Percentiles rank a stretch among this genome's conserved stretches.
Conservation (phyloP, 2,329 filamentous ascomycete species). For the Colletotrichum acutatum region DNA sequence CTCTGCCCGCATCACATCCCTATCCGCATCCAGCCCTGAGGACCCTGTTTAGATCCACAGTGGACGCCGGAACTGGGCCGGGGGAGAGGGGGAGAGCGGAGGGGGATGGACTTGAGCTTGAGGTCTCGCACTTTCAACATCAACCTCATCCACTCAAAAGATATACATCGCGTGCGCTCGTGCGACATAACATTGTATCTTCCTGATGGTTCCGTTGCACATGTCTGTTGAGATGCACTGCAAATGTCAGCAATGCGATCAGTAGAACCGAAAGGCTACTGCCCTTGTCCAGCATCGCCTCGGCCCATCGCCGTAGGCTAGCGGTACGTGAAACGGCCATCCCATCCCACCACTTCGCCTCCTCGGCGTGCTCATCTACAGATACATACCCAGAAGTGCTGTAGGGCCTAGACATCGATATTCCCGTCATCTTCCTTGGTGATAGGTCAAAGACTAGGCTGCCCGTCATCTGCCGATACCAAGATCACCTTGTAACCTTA, state of each 20-base stretch:
- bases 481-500: constrained; percentile 10
- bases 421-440: neutral
- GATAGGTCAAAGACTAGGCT: neutral
- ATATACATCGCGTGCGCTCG: neutral
- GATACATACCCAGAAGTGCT: neutral
- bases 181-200: neutral
- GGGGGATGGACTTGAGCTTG: neutral
- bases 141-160: neutral
- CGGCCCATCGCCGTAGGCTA: constrained; percentile 1
- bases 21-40: constrained; percentile 1
- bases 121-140: neutral
- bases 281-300: neutral
- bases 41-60: constrained; percentile 25
- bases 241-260: neutral
- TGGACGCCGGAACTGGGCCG: constrained; percentile 22
- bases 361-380: constrained; percentile 2
- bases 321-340: constrained; percentile 30
- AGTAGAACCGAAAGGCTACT: neutral
- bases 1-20: neutral
- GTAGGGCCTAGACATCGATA: neutral
- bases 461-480: neutral
- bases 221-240: neutral
- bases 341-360: constrained; percentile 11
- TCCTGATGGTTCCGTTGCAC: neutral
- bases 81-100: neutral